phyloP scores from a whole-genome alignment of 441 rosid species.

The Croton laevigatus region DNA sequence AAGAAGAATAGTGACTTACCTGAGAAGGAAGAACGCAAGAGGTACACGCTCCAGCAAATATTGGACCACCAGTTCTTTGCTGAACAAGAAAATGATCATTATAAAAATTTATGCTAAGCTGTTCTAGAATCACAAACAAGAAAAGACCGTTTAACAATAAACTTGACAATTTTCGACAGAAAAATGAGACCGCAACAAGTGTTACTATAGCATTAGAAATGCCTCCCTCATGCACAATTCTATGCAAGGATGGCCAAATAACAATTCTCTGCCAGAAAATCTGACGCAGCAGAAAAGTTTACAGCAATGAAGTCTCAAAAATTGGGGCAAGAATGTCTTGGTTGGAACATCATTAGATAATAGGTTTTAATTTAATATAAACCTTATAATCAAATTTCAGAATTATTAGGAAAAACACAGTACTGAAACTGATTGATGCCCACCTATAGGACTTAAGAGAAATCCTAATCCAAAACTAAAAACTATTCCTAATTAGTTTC shows the following conservation, averaged over 20 bases:
- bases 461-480: no score
- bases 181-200: neutral
- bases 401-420: no score
- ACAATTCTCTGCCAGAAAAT: no score
- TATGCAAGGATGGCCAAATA: neutral
- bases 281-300: no score
- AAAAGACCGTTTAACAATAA: neutral
- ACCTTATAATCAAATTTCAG: no score
- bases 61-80: conserved; percentile 76
- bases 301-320: no score
- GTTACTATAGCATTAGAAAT: neutral
- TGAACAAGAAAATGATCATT: conserved; percentile 31
- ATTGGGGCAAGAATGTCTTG: no score
- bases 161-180: neutral
- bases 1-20: conserved; percentile 40
- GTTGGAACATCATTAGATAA: no score
- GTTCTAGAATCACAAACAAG: neutral
- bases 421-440: no score
- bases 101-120: neutral
- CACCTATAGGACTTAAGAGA: no score
- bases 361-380: no score
- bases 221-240: neutral
- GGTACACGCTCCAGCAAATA: conserved; percentile 84
- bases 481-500: no score
- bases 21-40: conserved; percentile 68